phyloP scores from a whole-genome alignment of 768 basidiomycete genomes.

The Rhodotorula babjevae region DNA sequence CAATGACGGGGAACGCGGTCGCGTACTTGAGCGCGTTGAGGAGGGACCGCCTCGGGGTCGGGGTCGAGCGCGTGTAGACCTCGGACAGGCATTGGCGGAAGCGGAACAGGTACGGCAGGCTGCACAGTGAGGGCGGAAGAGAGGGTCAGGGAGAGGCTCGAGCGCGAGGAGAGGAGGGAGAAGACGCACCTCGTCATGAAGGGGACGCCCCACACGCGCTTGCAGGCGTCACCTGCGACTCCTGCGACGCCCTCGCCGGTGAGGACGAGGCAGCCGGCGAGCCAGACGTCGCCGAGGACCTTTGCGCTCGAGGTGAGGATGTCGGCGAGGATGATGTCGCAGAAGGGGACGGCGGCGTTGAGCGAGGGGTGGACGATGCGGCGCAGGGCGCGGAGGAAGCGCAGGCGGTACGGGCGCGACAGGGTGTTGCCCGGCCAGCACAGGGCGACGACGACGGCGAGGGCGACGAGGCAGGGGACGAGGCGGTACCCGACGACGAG shows the following conservation, averaged over 20 bases:
- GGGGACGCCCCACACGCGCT: slow-evolving; percentile 39
- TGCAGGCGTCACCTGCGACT: slow-evolving; percentile 13
- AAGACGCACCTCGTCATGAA: slow-evolving; percentile 37
- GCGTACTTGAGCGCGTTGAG: slow-evolving; percentile 95
- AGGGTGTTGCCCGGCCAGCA: slow-evolving; percentile 36
- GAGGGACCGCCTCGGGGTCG: slow-evolving; percentile 66
- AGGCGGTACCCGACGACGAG: slow-evolving; percentile 9
- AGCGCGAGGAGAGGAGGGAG: background rate
- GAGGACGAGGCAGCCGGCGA: slow-evolving; percentile 52
- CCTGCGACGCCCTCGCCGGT: slow-evolving; percentile 8
- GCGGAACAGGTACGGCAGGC: slow-evolving; percentile 84
- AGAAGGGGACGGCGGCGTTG: slow-evolving; percentile 68
- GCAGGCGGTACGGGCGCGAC: slow-evolving; percentile 31
- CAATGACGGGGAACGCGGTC: slow-evolving; percentile 91
- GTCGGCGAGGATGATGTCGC: slow-evolving; percentile 90
- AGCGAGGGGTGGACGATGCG: slow-evolving; percentile 68
- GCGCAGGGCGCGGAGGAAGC: slow-evolving; percentile 51
- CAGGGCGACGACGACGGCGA: slow-evolving; percentile 20
- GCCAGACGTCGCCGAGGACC: slow-evolving; percentile 89
- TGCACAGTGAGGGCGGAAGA: slow-evolving; percentile 39
- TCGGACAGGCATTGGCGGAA: slow-evolving; percentile 92
- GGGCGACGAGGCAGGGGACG: slow-evolving; percentile 18
- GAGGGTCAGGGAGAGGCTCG: background rate
- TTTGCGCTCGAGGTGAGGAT: slow-evolving; percentile 95
- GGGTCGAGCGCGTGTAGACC: slow-evolving; percentile 58